phyloP scores from a whole-genome alignment of 345 rosid species.

The Punica granatum region DNA sequence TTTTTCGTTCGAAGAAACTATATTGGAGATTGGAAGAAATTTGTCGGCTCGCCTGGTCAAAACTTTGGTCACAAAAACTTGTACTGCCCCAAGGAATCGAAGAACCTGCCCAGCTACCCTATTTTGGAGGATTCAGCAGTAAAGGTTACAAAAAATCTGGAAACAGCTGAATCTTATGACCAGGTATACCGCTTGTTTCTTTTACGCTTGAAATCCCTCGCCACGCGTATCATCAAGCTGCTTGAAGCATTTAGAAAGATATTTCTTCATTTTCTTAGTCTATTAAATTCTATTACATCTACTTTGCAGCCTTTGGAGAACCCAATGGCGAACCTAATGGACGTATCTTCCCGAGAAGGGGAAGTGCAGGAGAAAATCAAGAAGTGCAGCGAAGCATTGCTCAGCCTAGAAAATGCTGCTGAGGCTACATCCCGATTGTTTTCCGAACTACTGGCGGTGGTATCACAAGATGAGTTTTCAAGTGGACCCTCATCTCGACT shows the following conservation, averaged over 20 bases:
- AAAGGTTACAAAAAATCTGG: conserved; percentile 13
- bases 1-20: conserved; percentile 40
- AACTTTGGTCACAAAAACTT: conserved; percentile 19
- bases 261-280: neutral
- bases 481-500: conserved; percentile 27
- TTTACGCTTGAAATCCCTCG: neutral
- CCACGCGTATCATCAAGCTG: neutral
- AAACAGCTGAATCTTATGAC: conserved; percentile 11
- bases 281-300: neutral
- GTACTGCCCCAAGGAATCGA: conserved; percentile 18
- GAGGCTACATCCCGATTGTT: conserved; percentile 27
- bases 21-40: conserved; percentile 28
- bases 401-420: conserved; percentile 35
- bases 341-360: conserved; percentile 8
- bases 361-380: conserved; percentile 25
- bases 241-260: neutral
- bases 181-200: conserved; percentile 28
- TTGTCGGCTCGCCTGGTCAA: conserved; percentile 27
- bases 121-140: conserved; percentile 20
- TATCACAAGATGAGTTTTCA: conserved; percentile 29
- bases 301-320: neutral
- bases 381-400: conserved; percentile 48
- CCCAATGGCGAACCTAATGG: neutral
- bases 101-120: conserved; percentile 2
- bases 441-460: conserved; percentile 24